phyloP scores from a whole-genome alignment of 345 rosid species.

The Conringia planisiliqua region DNA sequence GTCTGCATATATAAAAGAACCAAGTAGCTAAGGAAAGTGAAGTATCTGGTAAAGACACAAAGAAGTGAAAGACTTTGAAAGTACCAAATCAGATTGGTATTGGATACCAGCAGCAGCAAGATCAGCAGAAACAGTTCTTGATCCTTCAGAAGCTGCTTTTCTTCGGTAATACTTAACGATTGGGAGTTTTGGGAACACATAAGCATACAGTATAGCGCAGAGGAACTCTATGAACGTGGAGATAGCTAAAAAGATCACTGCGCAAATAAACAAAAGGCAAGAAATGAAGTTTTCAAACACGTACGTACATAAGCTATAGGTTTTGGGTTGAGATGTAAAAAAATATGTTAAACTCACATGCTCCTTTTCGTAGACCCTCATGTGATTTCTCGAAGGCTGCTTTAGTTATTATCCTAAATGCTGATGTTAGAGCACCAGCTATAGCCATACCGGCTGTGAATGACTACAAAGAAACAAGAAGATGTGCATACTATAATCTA shows the following conservation, averaged over 20 bases:
- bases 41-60: too few relatives aligned
- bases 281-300: not conserved
- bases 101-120: conserved; percentile 85
- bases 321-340: not conserved
- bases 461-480: conserved; percentile 44
- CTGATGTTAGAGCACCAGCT: conserved; percentile 77
- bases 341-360: conserved; percentile 40
- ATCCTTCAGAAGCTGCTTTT: conserved; percentile 82
- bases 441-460: conserved; percentile 78
- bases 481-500: not conserved
- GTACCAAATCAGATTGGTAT: conserved; percentile 8
- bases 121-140: conserved; percentile 72
- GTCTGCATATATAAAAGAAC: conserved; percentile 30
- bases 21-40: not conserved
- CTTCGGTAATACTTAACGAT: conserved; percentile 69
- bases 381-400: conserved; percentile 59
- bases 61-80: not conserved
- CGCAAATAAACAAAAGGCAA: not conserved
- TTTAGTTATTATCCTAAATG: conserved; percentile 61
- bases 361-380: conserved; percentile 76
- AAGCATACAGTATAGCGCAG: conserved; percentile 57
- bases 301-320: not conserved
- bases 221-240: conserved; percentile 60
- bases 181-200: conserved; percentile 60
- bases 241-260: conserved; percentile 70